Conservation (phyloP, 1,139 yeast genomes). For the Scheffersomyces insectosa region DNA sequence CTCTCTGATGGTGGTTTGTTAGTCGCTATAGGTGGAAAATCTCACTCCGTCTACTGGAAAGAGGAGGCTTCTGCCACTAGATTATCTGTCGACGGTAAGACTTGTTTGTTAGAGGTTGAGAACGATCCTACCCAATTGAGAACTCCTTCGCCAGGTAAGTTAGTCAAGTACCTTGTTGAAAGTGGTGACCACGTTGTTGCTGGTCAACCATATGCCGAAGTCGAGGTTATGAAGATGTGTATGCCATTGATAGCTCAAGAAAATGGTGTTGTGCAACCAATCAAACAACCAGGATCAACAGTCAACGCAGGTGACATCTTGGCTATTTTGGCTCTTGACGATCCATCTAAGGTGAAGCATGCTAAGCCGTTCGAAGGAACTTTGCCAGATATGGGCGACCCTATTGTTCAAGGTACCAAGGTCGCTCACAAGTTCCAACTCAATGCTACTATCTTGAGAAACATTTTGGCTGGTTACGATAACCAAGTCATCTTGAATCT, state of each 20-base stretch:
- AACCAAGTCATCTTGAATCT: constrained; percentile 91
- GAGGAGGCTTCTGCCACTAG: constrained; percentile 98
- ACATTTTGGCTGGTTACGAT: constrained; percentile 88
- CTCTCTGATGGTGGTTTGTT: constrained; percentile 94
- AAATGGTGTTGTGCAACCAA: constrained; percentile 86
- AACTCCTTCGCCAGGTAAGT: constrained; percentile 98
- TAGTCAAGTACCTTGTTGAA: constrained; percentile 89
- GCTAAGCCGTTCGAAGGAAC: constrained; percentile 96
- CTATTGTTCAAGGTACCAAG: constrained; percentile 79
- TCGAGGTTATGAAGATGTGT: constrained; percentile 98
- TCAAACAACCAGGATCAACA: constrained; percentile 98
- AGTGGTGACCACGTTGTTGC: constrained; percentile 90
- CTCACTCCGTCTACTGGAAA: constrained; percentile 96
- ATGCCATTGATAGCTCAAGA: constrained; percentile 92
- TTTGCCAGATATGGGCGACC: constrained; percentile 84
- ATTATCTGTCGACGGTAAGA: constrained; percentile 90
- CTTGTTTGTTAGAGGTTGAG: constrained; percentile 90
- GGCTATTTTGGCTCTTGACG: constrained; percentile 92
- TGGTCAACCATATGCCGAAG: constrained; percentile 97
- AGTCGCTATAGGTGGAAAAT: constrained; percentile 84
- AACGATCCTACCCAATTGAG: constrained; percentile 98
- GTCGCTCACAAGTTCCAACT: constrained; percentile 74
- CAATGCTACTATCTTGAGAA: constrained; percentile 59
- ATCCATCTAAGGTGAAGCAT: constrained; percentile 95
- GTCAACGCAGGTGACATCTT: constrained; percentile 95